A percentile compares a stretch with the other conserved stretches of the same genome.
Evolutionary conservation across 805 yeast species (phyloP).

Genomic region (Metschnikowia shivogae): DNA sequence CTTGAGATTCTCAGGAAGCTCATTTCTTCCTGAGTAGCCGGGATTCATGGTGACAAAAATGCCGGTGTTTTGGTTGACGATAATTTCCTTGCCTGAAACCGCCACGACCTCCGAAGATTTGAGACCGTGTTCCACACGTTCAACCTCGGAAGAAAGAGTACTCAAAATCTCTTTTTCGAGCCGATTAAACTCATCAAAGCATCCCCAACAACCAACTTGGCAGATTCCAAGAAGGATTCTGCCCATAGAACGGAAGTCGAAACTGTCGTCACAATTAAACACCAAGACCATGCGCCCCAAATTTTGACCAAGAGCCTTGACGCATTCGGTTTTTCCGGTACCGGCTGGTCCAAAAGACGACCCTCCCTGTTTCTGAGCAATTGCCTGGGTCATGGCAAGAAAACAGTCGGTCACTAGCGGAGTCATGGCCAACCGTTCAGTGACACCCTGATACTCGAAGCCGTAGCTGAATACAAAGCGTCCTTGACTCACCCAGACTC

Average conservation of each 20-base stretch:
- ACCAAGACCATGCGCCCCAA: slow-evolving; percentile 81
- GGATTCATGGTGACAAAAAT: slow-evolving; percentile 92
- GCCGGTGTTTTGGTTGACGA: slow-evolving; percentile 52
- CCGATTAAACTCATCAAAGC: slow-evolving; percentile 93
- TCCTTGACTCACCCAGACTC: slow-evolving; percentile 50
- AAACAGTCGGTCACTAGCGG: slow-evolving; percentile 64
- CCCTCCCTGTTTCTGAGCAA: slow-evolving; percentile 76
- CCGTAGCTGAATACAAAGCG: slow-evolving; percentile 58
- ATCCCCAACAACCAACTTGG: slow-evolving; percentile 88
- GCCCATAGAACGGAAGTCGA: slow-evolving; percentile 75
- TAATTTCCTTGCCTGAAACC: slow-evolving; percentile 39
- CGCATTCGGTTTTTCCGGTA: slow-evolving; percentile 91
- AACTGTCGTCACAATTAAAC: slow-evolving; percentile 87
- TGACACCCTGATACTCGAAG: slow-evolving; percentile 75
- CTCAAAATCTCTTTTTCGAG: slow-evolving; percentile 67
- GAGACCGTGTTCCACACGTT: slow-evolving; percentile 59
- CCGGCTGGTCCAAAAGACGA: slow-evolving; percentile 96
- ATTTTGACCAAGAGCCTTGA: slow-evolving; percentile 76
- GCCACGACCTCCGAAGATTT: slow-evolving; percentile 26
- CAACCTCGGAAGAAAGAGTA: slow-evolving; percentile 80
- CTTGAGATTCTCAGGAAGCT: slow-evolving; percentile 80
- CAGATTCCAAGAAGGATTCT: slow-evolving; percentile 76
- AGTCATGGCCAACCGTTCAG: slow-evolving; percentile 71
- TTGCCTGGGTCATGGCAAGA: slow-evolving; percentile 67
- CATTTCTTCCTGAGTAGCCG: slow-evolving; percentile 75